Base-by-base conservation (phyloP, 2,329 filamentous ascomycete species). In the Aspergillus sp. region DNA sequence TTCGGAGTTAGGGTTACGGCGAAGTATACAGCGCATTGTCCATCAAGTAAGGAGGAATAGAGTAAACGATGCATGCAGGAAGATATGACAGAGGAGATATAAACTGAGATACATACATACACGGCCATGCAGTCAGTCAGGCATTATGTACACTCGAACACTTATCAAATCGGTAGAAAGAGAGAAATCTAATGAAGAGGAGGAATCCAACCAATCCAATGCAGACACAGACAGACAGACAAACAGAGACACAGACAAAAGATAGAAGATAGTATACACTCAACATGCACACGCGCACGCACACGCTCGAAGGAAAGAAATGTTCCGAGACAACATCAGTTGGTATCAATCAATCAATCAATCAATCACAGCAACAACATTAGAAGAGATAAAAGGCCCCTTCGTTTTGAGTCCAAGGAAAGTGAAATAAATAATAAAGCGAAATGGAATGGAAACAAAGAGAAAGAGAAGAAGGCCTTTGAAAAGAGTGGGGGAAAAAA, bases 301-400 rank as follows among this genome's bases (percentile, higher is more conserved):
- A 48, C 46, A 48, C 53, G 30, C 30, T 32, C 6, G 5, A 32
- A 32, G 8, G 8, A 32, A 9, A 39, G 36, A 26, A 39, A 39
- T 48, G 54, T 54, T 61, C 56, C 53, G 56, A 58, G 57, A 56
- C 54, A 51, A 52, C 59, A 57, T 61, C 53, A 56, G 39, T 45
- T 47, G 44, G 51, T 58, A 57, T 61, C 54, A 65, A 55, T 58
- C 57, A 63, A 64, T 64, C 62, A 49, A 62, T 62, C 30, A 32
- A 32, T 32, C 30, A 32, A 32, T 32, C 6, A 32, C 30, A 32
- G 45, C 19, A 26, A 26, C 26, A 39, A 19, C 34, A 19, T n/a
- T 36, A 36, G 34, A 36, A 12, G 34, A 36, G 12, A 36, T 34
- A n/a, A 7, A 36, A 19, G 19, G 19, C 19, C 19, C 19, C 19